phyloP scores from a whole-genome alignment of 2,329 filamentous ascomycete species.

The Calonectria multiphialidica region DNA sequence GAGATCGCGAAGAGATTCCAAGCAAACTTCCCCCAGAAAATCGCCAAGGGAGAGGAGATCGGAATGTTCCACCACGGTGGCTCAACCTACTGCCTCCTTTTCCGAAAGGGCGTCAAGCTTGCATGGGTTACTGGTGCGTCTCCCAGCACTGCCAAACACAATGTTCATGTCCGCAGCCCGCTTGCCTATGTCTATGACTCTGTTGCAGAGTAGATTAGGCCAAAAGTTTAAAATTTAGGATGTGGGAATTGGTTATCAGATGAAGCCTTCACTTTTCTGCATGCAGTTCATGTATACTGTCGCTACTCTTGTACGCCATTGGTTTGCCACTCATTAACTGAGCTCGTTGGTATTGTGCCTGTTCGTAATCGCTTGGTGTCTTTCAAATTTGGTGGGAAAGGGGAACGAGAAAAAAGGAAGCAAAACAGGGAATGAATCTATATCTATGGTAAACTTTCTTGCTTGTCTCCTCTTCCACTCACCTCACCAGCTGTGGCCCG shows the following conservation, averaged over 20 bases:
- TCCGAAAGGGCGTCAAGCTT: constrained; percentile 64
- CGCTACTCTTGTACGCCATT: background rate
- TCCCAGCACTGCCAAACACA: constrained; percentile 26
- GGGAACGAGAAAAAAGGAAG: too few species aligned
- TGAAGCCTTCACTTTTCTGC: background rate
- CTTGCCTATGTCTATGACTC: constrained; percentile 30
- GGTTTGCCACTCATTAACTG: background rate
- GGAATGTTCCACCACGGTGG: constrained; percentile 83
- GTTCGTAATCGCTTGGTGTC: background rate
- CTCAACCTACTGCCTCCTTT: constrained; percentile 73
- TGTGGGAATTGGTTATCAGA: background rate
- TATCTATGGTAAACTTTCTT: background rate
- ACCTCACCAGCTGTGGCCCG: background rate
- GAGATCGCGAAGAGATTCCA: constrained; percentile 55
- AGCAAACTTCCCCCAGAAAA: background rate
- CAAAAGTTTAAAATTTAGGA: background rate
- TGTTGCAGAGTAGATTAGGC: background rate
- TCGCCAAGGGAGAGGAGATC: constrained; percentile 72
- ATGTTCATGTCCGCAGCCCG: constrained; percentile 32
- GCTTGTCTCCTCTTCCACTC: background rate
- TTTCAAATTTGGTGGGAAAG: background rate
- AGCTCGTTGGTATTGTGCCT: background rate
- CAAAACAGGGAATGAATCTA: background rate
- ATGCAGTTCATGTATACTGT: background rate
- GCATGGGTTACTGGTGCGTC: constrained; percentile 29